Evolutionary conservation across 148 eudicot species (phyloP).

Genomic region (Spergularia bocconei): DNA sequence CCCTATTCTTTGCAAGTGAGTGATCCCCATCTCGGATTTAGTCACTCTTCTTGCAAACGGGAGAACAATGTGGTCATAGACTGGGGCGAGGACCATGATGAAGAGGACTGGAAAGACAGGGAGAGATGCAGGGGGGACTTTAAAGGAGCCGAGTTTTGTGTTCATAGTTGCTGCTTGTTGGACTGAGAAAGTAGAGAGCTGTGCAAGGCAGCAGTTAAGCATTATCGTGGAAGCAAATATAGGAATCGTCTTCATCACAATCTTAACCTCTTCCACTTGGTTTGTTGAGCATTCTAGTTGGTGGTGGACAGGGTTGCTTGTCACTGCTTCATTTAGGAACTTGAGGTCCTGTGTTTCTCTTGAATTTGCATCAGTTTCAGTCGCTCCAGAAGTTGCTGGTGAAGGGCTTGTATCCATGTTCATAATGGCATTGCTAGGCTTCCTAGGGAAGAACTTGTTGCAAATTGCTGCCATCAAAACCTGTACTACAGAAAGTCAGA

Average conservation of each 20-base stretch:
- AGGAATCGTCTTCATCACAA: constrained; percentile 58
- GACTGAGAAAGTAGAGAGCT: constrained; percentile 88
- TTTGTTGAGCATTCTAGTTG: constrained; percentile 42
- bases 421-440: constrained; percentile 32
- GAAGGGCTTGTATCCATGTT: constrained; percentile 36
- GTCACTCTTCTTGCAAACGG: constrained; percentile 57
- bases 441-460: constrained; percentile 36
- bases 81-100: constrained; percentile 72
- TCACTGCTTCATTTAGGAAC: constrained; percentile 51
- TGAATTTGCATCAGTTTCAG: constrained; percentile 15
- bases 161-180: constrained; percentile 96
- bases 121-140: constrained; percentile 84
- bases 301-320: constrained; percentile 28
- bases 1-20: constrained; percentile 76
- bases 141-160: constrained; percentile 55
- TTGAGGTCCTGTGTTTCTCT: constrained; percentile 26
- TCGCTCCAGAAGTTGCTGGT: constrained; percentile 20
- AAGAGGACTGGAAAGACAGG: constrained; percentile 80
- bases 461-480: constrained; percentile 57
- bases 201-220: constrained; percentile 94
- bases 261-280: constrained; percentile 68
- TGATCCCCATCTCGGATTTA: constrained; percentile 67
- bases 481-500: constrained; percentile 27
- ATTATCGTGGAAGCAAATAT: constrained; percentile 74
- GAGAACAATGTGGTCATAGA: constrained; percentile 58